Evolutionary conservation across 2,329 filamentous ascomycete species (phyloP).

Genomic region (Cyphellophora europaea): DNA sequence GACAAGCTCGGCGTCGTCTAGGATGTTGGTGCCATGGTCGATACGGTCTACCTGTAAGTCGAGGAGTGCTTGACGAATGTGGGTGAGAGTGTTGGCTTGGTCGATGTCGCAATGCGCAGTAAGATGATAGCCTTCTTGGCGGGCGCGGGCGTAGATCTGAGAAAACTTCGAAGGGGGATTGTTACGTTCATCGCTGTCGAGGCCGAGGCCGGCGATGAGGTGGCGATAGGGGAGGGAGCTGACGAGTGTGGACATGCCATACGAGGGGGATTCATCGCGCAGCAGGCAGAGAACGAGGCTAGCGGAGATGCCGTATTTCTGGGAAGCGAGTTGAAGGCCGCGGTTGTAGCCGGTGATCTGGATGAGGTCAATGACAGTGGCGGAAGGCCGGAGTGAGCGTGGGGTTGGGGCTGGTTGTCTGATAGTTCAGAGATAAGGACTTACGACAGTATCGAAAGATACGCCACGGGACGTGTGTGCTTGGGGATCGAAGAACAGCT

Average conservation of each 20-base stretch:
- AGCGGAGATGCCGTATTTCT: slow-evolving; percentile 55
- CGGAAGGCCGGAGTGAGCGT: no score
- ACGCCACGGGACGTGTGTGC: slow-evolving; percentile 60
- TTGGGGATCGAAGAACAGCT: slow-evolving; percentile 76
- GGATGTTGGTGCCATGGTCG: slow-evolving; percentile 19
- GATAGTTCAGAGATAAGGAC: no score
- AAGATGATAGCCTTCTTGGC: slow-evolving; percentile 32
- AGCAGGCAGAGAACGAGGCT: slow-evolving; percentile 64
- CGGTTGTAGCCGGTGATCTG: no score
- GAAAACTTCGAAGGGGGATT: slow-evolving; percentile 18
- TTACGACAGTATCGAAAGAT: slow-evolving; percentile 52
- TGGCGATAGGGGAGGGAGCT: slow-evolving; percentile 17
- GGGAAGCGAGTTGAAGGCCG: slow-evolving; percentile 51
- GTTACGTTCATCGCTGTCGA: slow-evolving; percentile 18
- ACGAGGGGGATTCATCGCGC: slow-evolving; percentile 28
- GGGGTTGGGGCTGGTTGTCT: no score
- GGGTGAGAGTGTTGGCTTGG: slow-evolving; percentile 37
- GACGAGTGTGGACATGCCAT: slow-evolving; percentile 18
- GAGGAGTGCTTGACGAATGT: slow-evolving; percentile 28
- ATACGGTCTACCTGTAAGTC: slow-evolving; percentile 19
- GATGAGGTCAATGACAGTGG: no score
- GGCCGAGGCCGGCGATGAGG: slow-evolving; percentile 17
- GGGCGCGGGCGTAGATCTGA: slow-evolving; percentile 16
- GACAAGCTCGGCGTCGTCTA: slow-evolving; percentile 12
- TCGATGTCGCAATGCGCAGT: slow-evolving; percentile 45